Evolutionary conservation across 2,329 filamentous ascomycete species (phyloP), one percentile per base, ranked within the genome.

Genomic region (Stachybotrys echinatus): DNA sequence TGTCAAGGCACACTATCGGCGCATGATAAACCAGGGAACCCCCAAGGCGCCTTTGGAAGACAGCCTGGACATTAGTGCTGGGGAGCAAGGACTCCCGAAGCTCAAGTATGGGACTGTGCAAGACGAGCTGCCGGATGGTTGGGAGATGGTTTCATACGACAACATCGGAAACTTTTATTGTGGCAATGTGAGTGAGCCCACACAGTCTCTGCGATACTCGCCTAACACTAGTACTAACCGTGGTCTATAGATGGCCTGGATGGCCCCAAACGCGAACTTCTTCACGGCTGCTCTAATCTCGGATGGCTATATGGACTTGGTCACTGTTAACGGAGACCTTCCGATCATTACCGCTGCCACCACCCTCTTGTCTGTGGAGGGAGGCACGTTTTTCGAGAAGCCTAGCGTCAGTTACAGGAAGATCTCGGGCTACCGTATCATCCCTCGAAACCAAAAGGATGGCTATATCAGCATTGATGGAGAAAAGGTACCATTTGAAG

Each of bases 391-490:
- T 57, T 95, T 96, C 58, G 88, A 95, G 63, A 83, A 88, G 62
- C 79, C 83, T 0, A 78, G 88, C 38, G 87, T 96, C 12, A 77
- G 79, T 23, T 92, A 96, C 67, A 81, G 85, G 59, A 99, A 99
- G 67, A 79, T 96, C 4, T 79, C 80, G n/a, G 94, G 87, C 0
- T 96, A 94, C 65, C 81, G 94, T 40, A 85, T 99, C 54, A 85
- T 85, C 4, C 94, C 94, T 0, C 83, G 81, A 48, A 72, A 86
- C 54, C 78, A 85, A 59, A 73, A 80, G 38, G 79, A 85, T 54
- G 92, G 92, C 2, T 94, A 88, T 65, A 95, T 99, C 65, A 95
- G 90, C 65, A 90, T 99, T 56, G 94, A 97, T 62, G 94, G 94
- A 37, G 94, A 99, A 70, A 79, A 81, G 48, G 77, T 95, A 3